Conservation (phyloP, 805 yeast genomes). For the Huiozyma sinensis region DNA sequence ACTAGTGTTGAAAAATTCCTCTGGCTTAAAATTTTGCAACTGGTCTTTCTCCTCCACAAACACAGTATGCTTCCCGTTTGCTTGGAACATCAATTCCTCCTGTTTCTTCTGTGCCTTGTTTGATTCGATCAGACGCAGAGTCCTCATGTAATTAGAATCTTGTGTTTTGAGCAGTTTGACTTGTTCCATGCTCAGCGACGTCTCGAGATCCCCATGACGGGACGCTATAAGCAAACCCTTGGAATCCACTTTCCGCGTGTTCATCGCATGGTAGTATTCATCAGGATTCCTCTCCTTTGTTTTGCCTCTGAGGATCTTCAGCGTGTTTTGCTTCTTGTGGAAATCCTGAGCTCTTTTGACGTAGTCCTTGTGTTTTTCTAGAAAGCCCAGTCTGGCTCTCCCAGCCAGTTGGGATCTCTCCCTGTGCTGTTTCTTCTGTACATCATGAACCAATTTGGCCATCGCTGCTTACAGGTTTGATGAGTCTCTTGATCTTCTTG, state of each 20-base stretch:
- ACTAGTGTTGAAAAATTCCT: conserved; percentile 60
- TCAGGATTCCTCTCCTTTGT: conserved; percentile 77
- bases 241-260: conserved; percentile 51
- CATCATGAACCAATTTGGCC: conserved; percentile 77
- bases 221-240: conserved; percentile 60
- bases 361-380: conserved; percentile 89
- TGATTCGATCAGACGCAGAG: conserved; percentile 60
- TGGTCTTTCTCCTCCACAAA: conserved; percentile 61
- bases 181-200: conserved; percentile 54
- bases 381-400: conserved; percentile 66
- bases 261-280: conserved; percentile 95
- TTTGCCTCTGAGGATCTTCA: conserved; percentile 64
- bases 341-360: conserved; percentile 57
- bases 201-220: conserved; percentile 40
- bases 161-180: conserved; percentile 80
- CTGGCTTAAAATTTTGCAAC: conserved; percentile 51
- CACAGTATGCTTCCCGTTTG: conserved; percentile 72
- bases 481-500: not conserved
- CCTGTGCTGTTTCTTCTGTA: conserved; percentile 91
- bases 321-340: conserved; percentile 45
- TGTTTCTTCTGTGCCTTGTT: conserved; percentile 46
- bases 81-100: conserved; percentile 37
- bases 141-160: conserved; percentile 76
- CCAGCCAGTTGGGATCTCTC: conserved; percentile 82
- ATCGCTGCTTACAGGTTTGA: conserved; percentile 26